Base-by-base conservation (phyloP, 768 basidiomycete species). In the Lentinus brumalis region DNA sequence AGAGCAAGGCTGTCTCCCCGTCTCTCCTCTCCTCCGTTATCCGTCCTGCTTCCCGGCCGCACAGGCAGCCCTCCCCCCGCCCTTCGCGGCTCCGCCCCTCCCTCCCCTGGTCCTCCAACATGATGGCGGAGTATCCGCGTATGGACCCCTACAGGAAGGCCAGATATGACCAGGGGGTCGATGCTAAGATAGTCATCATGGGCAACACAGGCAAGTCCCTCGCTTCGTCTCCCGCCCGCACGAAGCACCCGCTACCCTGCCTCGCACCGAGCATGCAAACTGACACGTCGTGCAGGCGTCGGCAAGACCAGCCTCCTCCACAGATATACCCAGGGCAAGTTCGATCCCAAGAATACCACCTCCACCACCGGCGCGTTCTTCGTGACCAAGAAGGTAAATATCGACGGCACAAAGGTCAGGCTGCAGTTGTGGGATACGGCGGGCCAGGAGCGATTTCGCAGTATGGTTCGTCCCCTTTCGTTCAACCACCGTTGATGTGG, bases 101-200 rank as follows among this genome's bases (percentile, higher is more conserved):
- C 66, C 62, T 63, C 63, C 32, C 70, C 62, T 61, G 63, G 66
- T 64, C 61, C 44, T 61, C 69, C 66, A 57, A 67, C 62, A 61
- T 71, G 69, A 88, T 86, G 86, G 76, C 81, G 66, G 83, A 84
- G 67, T 83, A 84, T 74, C 76, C 79, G 53, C 76, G 74, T 70
- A 79, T 86, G 78, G 86, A 89, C 75, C 86, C 86, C 51, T 89
- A 88, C 74, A 75, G 81, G 53, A 75, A 82, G 73, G 81, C 86
- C 71, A 82, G 86, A 76, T 91, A 86, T 74, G 91, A 92, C 71
- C 87, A 88, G 66, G 90, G 90, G 67, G 82, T 96, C 75, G 94
- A 96, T 81, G 91, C 91, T 74, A 96, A 96, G 85, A 92, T 96
- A 74, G 94, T 96, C 72, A 86, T 96, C 69, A 93, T 95, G 90